phyloP scores from a whole-genome alignment of 2,329 filamentous ascomycete genomes.

The Cercospora zeina region DNA sequence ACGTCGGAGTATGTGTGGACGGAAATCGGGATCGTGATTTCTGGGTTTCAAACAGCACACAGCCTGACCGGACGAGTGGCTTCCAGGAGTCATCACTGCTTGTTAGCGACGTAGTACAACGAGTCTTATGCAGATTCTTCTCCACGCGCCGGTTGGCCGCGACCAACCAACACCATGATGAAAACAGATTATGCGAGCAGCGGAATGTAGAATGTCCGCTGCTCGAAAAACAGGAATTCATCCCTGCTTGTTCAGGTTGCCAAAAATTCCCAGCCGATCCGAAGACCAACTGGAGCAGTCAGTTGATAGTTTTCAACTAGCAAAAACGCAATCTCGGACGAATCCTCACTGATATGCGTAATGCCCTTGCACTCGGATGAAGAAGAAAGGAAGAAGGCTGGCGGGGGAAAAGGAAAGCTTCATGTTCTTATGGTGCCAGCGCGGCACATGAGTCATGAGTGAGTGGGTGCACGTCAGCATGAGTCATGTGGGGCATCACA shows the following conservation, averaged over 20 bases:
- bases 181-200: neutral
- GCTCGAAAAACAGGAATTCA: neutral
- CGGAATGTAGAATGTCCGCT: neutral
- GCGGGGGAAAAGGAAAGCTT: neutral
- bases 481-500: neutral
- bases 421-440: neutral
- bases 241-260: slow-evolving; percentile 29
- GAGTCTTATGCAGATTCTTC: neutral
- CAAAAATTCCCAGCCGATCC: slow-evolving; percentile 80
- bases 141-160: neutral
- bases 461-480: neutral
- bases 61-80: too few species aligned
- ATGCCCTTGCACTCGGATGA: slow-evolving; percentile 66
- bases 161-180: neutral
- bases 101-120: too few species aligned
- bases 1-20: too few species aligned
- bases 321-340: slow-evolving; percentile 85
- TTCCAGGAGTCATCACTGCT: too few species aligned
- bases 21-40: too few species aligned
- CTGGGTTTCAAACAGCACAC: too few species aligned
- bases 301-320: slow-evolving; percentile 84
- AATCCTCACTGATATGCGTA: slow-evolving; percentile 84
- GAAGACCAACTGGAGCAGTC: slow-evolving; percentile 73
- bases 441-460: neutral
- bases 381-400: slow-evolving; percentile 8